phyloP scores from a whole-genome alignment of 306 rosid genomes.

The Lagenaria siceraria region DNA sequence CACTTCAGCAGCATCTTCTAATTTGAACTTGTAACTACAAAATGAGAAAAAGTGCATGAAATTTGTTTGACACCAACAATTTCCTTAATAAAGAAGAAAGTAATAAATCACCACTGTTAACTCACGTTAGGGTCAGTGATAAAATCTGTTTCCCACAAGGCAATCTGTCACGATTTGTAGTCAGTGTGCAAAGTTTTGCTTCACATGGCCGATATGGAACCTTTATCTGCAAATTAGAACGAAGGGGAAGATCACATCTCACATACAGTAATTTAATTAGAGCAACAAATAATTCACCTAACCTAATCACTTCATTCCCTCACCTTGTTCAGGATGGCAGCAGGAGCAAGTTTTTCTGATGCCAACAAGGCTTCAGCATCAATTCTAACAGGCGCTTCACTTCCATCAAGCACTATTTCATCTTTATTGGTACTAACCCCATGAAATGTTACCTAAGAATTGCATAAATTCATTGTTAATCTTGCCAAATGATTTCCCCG shows the following conservation, averaged over 20 bases:
- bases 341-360: conserved; percentile 78
- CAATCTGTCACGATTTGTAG: conserved; percentile 73
- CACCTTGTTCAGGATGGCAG: conserved; percentile 84
- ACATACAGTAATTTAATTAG: conserved; percentile 10
- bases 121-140: conserved; percentile 79
- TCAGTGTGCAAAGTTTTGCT: conserved; percentile 60
- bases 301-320: conserved; percentile 9
- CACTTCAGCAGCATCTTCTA: conserved; percentile 85
- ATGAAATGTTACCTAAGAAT: conserved; percentile 60
- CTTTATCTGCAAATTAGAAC: conserved; percentile 46
- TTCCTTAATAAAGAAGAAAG: conserved; percentile 13
- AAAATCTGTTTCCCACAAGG: conserved; percentile 88
- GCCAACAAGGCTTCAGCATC: conserved; percentile 69
- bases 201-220: conserved; percentile 77
- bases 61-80: not conserved
- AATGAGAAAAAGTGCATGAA: conserved; percentile 15
- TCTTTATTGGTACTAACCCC: conserved; percentile 60
- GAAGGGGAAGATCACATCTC: not conserved
- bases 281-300: not conserved
- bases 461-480: conserved; percentile 5
- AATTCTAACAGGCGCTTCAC: conserved; percentile 83
- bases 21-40: conserved; percentile 80
- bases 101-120: conserved; percentile 12
- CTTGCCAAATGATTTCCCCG: not conserved
- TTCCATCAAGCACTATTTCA: conserved; percentile 78